These are phyloP conservation scores for Irpex sp. DNA, from an alignment of 1,284 basidiomycete genomes.

Conservation along the genomic window DNA sequence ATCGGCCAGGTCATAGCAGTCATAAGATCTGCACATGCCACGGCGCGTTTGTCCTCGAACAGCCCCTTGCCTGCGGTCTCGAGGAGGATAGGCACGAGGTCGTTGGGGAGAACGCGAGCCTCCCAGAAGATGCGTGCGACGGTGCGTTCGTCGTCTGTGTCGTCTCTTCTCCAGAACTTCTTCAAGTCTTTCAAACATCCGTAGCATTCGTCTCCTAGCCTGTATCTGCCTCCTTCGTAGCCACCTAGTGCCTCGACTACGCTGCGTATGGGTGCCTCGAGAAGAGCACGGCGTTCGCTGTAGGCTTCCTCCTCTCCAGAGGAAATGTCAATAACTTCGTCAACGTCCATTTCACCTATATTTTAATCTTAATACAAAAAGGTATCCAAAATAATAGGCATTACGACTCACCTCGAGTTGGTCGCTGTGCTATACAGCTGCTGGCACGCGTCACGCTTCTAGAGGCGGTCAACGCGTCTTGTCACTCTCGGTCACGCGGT, in stretches of 20 bases:
- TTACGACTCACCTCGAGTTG: not conserved
- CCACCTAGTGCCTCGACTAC: slow-evolving; percentile 78
- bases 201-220: slow-evolving; percentile 79
- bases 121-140: slow-evolving; percentile 90
- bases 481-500: not conserved
- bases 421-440: not conserved
- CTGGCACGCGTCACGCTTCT: not conserved
- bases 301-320: slow-evolving; percentile 31
- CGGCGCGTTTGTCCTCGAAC: slow-evolving; percentile 80
- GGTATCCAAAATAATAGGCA: not conserved
- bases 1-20: slow-evolving; percentile 98
- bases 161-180: slow-evolving; percentile 92
- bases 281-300: slow-evolving; percentile 44
- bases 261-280: slow-evolving; percentile 63
- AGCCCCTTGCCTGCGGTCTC: slow-evolving; percentile 74
- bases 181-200: slow-evolving; percentile 92
- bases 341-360: too few relatives aligned
- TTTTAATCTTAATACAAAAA: not conserved
- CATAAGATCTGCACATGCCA: slow-evolving; percentile 85
- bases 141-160: slow-evolving; percentile 91
- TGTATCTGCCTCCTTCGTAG: slow-evolving; percentile 64
- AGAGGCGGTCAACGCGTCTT: not conserved
- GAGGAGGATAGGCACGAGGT: slow-evolving; percentile 82
- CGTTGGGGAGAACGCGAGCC: slow-evolving; percentile 73
- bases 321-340: slow-evolving; percentile 35